Base-by-base conservation (phyloP, 768 basidiomycete genomes). In the Rhodosporidiobolus sp. region DNA sequence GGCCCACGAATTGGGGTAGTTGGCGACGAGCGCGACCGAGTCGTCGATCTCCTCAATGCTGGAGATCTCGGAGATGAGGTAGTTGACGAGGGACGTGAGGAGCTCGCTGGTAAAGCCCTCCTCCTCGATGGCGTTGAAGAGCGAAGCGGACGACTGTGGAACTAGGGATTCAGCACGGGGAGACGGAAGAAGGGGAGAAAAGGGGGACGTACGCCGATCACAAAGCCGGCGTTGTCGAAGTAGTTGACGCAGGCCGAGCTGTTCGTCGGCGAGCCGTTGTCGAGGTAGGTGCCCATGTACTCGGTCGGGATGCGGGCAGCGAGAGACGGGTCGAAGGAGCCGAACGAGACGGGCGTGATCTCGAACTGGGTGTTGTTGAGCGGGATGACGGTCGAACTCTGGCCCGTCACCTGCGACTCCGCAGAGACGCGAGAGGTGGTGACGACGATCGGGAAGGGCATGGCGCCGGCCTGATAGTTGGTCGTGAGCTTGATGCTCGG, bases 321-420 rank as follows among this genome's bases (percentile, higher is more conserved):
- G 14, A 90, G 82, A 62, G 80, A 84, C 17, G 89, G 88, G 76
- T 92, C 90, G 80, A 85, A 91, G 0, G 89, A 90, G 7, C 89
- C 90, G 57, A 88, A 84, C 30, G 67, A 53, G 68, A 50, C 65
- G 0, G 75, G 75, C 26, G 75, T 30, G 62, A 72, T 59, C 58
- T 72, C 71, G 28, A 76, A 76, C 24, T 69, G 71, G 4, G 77
- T 77, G 53, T 76, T 72, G 50, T 63, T 45, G 46, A 79, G 77
- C 9, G 75, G 75, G 55, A 79, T 76, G 43, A 75, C 74, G 26
- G 71, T 72, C 17, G 65, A 63, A 5, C 54, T 54, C 24, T 35
- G 28, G 49, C 55, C 58, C 16, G 56, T 19, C 8, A 54, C 43
- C 52, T 73, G 67, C 48, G 35, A 50, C 28, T 30, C 34, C n/a